These are phyloP conservation scores for Fusarium tanahbumbuense DNA, from an alignment of 2,329 filamentous ascomycete genomes.

Conservation along the genomic window DNA sequence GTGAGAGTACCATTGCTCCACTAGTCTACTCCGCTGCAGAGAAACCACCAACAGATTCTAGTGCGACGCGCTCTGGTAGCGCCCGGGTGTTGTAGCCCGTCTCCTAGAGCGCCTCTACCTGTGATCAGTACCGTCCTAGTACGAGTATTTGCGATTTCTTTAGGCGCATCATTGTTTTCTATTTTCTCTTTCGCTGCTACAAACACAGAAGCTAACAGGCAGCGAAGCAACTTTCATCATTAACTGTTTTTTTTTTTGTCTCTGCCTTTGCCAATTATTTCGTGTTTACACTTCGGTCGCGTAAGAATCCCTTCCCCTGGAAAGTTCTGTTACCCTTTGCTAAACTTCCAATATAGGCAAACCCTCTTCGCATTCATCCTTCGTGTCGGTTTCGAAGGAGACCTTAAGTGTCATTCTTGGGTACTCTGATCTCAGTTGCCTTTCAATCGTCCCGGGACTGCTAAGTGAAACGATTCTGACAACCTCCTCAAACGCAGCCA, in stretches of 20 bases:
- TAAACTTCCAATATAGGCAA: background rate
- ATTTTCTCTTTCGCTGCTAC: background rate
- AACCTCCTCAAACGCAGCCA: constrained; percentile 8
- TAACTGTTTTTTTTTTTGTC: background rate
- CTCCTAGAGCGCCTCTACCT: background rate
- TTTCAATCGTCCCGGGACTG: background rate
- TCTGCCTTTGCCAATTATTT: background rate
- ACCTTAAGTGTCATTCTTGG: background rate
- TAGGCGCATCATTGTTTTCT: background rate
- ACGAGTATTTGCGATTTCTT: background rate
- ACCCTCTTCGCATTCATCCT: background rate
- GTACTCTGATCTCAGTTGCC: background rate
- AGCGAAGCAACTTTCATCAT: background rate
- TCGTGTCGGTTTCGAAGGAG: background rate
- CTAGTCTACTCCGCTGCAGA: constrained; percentile 5
- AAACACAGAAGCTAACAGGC: background rate
- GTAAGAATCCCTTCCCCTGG: background rate
- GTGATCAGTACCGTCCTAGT: background rate
- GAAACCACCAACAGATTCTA: constrained; percentile 4
- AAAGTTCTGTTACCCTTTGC: background rate
- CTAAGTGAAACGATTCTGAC: background rate
- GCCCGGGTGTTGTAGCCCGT: background rate
- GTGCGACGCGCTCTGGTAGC: constrained; percentile 5
- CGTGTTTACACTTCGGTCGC: background rate
- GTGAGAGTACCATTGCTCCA: background rate